Base-by-base conservation (phyloP, 495 filamentous ascomycete species). In the Platismatia glauca region DNA sequence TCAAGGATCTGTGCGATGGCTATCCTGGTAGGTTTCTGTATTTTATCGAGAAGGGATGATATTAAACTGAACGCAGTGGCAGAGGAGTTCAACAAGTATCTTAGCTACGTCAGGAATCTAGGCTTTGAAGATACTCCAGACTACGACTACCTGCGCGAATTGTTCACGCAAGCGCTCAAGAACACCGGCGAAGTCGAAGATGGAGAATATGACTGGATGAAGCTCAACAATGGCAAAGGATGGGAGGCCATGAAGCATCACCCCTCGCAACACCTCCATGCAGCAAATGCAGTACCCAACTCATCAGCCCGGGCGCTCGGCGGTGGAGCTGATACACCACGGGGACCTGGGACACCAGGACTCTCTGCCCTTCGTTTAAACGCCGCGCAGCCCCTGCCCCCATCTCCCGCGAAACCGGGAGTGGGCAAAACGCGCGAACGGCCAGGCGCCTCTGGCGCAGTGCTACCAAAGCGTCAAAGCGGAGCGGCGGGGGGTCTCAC, bases 131-230 rank as follows among this genome's bases (percentile, higher is more conserved):
- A 99, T 71, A 95, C 90, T 12, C 94, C 94, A 13, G 94, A 99
- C 79, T 99, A 99, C 78, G 94, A 99, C 71, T 95, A 95, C 73
- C 85, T 97, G 48, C 89, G 94, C 34, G 94, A 97, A 67, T 84
- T 99, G 37, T 92, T 99, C 79, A 95, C 94, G 4, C 88, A 95
- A 74, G 90, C 94, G n/a, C 81, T 97, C 52, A 95, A 96, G 81
- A 89, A 90, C 65, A 88, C 88, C 8, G 91, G 92, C 44, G 91
- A 95, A 67, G 88, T 97, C 16, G 94, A 99, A 69, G 94, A 99
- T 78, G 94, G 95, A 64, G 95, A 99, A 71, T 99, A 97, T 72
- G 94, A 99, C 75, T 99, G 94, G 94, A 97, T 97, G 95, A 97
- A 96, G 82, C 80, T 95, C 62, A 94, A 90, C 80, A 95, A 95